A percentile compares a stretch with the other conserved stretches of the same genome.
phyloP scores from a whole-genome alignment of 495 filamentous ascomycete species.

The Pseudotulostoma volvatum region DNA sequence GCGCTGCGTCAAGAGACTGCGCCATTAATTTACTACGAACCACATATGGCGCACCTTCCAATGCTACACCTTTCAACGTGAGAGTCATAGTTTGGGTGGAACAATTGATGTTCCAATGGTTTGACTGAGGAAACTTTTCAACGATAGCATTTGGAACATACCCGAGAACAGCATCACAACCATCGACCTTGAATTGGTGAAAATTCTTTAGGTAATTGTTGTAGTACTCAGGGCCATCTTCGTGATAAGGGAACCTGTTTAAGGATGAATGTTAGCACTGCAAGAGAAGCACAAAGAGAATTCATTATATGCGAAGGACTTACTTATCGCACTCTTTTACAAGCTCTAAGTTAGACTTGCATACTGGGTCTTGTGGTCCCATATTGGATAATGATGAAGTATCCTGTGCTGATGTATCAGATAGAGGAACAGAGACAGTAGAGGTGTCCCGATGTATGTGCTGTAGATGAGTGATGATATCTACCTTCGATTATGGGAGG shows the following conservation, averaged over 20 bases:
- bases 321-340: constrained; percentile 43
- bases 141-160: too few species aligned
- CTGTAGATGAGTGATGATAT: too few species aligned
- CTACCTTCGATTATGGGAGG: too few species aligned
- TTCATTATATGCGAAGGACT: background rate
- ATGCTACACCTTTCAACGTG: too few species aligned
- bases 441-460: too few species aligned
- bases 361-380: too few species aligned
- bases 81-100: constrained; percentile 31
- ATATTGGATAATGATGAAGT: too few species aligned
- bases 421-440: too few species aligned
- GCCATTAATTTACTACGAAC: constrained; percentile 45
- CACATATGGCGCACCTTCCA: constrained; percentile 24
- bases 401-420: too few species aligned
- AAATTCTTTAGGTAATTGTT: constrained; percentile 29
- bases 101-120: constrained; percentile 35
- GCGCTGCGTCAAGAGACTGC: constrained; percentile 35
- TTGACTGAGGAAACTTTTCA: constrained; percentile 39
- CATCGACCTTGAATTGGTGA: constrained; percentile 37
- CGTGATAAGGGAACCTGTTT: too few species aligned
- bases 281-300: too few species aligned
- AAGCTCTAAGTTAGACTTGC: constrained; percentile 39
- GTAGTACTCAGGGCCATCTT: constrained; percentile 36
- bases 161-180: constrained; percentile 32
- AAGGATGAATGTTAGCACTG: constrained; percentile 51